Base-by-base conservation (phyloP, 305 asterid genomes). In the Rubia peregrina region DNA sequence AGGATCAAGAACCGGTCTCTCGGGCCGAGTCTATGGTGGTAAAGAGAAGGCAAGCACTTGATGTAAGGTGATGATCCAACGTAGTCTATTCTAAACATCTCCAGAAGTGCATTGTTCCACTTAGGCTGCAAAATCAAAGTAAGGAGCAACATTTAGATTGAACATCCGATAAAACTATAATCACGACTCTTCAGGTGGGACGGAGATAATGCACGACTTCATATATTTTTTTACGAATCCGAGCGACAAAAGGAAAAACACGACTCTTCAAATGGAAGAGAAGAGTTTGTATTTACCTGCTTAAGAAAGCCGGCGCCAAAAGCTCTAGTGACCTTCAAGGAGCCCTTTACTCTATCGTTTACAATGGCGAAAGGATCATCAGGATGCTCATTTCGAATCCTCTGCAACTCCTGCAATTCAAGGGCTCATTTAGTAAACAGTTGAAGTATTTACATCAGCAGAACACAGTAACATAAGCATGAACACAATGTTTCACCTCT, bases 301-400 rank as follows among this genome's bases (percentile, higher is more conserved):
- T 93, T 93, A 72, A 93, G 95, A 77, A 80, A 91, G 67, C 96
- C 99, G 6, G 96, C 98, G n/a, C 98, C 98, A 63, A 93, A 93
- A 22, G 98, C 98, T 6, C 96, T 92, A 30, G 97, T 91, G 43
- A 93, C 98, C 82, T 85, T 89, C 79, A 93, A 78, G 3, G 94
- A 86, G n/a, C 97, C 97, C 72, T 93, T 93, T 70, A 93, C 98
- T 57, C 98, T 72, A 17, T 80, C 85, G 9, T 93, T 93, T 21
- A 61, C 62, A 41, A 93, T 83, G 22, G 92, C 92, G 14, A 71
- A 83, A 42, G 89, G 73, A 80, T 93, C 98, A 67, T 93, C 96
- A 1, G 77, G 84, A 77, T 93, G 97, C 38, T 89, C 96, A 51
- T 68, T 71, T 70, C 83, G 78, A 46, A 93, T 91, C 81, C 96